These are phyloP conservation scores for Vickermania ingenoplastis DNA, from an alignment of 208 protist genomes.

Conservation along the genomic window DNA sequence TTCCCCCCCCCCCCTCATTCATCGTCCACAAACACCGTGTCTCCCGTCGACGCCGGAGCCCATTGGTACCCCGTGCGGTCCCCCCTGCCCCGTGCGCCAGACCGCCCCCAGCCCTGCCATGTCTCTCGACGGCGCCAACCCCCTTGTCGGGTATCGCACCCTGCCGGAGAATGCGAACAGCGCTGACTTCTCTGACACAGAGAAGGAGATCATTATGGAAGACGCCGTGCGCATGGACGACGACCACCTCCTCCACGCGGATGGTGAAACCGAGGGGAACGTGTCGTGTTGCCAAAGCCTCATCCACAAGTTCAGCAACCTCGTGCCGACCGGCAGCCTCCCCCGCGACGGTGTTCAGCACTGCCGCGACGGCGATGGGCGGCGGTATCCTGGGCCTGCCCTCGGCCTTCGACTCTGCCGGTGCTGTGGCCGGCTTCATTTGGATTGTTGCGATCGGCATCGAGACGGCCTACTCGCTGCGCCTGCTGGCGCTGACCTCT, in stretches of 20 bases:
- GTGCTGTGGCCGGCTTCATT: not conserved
- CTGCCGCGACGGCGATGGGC: conserved; percentile 9
- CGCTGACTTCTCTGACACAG: not conserved
- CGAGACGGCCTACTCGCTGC: not conserved
- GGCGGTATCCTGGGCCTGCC: conserved; percentile 13
- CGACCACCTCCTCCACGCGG: not conserved
- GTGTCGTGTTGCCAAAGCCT: not conserved
- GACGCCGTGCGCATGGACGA: not conserved
- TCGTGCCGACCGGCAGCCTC: conserved; percentile 7
- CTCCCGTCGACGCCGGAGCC: too few relatives aligned
- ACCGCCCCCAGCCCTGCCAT: too few relatives aligned
- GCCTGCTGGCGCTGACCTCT: not conserved
- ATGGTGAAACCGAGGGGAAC: too few relatives aligned
- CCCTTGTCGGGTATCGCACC: not conserved
- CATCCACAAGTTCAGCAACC: not conserved
- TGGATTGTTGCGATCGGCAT: not conserved
- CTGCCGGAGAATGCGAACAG: not conserved
- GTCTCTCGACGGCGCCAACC: not conserved
- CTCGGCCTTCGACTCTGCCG: conserved; percentile 10
- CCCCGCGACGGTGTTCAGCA: conserved; percentile 9
- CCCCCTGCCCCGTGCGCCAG: too few relatives aligned
- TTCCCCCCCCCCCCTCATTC: too few relatives aligned
- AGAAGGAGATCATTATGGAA: not conserved
- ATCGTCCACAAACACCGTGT: too few relatives aligned
- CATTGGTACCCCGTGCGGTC: too few relatives aligned